Conservation (phyloP, 805 yeast genomes). For the Blastobotrys americana region DNA sequence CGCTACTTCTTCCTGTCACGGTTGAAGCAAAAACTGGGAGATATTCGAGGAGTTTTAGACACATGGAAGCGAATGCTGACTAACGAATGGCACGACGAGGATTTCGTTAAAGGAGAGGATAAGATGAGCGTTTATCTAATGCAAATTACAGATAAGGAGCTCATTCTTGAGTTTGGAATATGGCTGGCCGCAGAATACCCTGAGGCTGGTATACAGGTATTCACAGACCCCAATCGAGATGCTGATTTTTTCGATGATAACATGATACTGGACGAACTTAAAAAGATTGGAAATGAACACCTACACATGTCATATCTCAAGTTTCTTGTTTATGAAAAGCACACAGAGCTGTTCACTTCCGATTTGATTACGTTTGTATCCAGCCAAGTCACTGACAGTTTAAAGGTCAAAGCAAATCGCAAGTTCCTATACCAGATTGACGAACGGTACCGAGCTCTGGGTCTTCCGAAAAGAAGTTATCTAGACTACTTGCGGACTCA, state of each 20-base stretch:
- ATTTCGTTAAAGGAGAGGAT: conserved; percentile 22
- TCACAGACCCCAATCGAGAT: conserved; percentile 23
- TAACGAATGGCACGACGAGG: conserved; percentile 23
- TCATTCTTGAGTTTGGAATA: conserved; percentile 34
- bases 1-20: conserved; percentile 25
- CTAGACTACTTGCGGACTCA: conserved; percentile 18
- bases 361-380: conserved; percentile 31
- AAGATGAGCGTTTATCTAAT: conserved; percentile 24
- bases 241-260: conserved; percentile 25
- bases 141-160: conserved; percentile 20
- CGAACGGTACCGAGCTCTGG: conserved; percentile 18
- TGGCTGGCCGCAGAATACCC: conserved; percentile 30
- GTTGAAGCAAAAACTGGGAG: conserved; percentile 22
- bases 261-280: conserved; percentile 27
- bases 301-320: conserved; percentile 33
- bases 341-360: conserved; percentile 22
- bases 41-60: conserved; percentile 22
- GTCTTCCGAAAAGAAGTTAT: conserved; percentile 31
- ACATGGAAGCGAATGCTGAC: conserved; percentile 23
- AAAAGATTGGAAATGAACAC: conserved; percentile 26
- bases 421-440: not conserved
- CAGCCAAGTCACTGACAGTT: conserved; percentile 8
- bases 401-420: not conserved
- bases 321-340: conserved; percentile 26
- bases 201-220: conserved; percentile 28